Evolutionary conservation across 176 grass and related monocot species (phyloP).

Genomic region (Zea luxurians): DNA sequence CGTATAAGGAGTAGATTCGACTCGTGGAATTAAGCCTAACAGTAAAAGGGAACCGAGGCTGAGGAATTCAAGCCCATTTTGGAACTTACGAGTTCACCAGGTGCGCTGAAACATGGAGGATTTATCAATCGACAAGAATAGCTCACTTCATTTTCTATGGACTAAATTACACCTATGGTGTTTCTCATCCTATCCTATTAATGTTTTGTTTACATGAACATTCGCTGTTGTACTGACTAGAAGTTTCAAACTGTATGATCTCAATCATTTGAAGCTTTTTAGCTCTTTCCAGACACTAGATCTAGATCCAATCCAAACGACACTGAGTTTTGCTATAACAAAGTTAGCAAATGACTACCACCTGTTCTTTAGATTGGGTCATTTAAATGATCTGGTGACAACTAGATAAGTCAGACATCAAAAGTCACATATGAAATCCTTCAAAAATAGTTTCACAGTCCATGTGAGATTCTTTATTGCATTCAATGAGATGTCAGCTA

Average conservation of each 20-base stretch:
- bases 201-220: not conserved
- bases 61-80: not conserved
- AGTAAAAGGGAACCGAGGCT: not conserved
- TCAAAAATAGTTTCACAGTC: not conserved
- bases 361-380: not conserved
- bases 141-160: not conserved
- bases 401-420: not conserved
- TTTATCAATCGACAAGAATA: not conserved
- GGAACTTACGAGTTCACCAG: not conserved
- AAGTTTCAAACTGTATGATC: not conserved
- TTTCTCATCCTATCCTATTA: not conserved
- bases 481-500: too few relatives aligned
- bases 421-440: not conserved
- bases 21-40: slow-evolving; percentile 9
- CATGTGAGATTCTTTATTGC: not conserved
- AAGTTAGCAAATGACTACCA: not conserved
- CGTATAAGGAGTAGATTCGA: not conserved
- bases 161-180: not conserved
- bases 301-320: too few relatives aligned
- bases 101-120: too few relatives aligned
- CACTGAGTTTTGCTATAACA: too few relatives aligned
- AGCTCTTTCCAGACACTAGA: not conserved
- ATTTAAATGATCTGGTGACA: not conserved
- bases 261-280: not conserved
- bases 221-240: not conserved